Percentiles rank a stretch among this genome's conserved stretches.
Conservation (phyloP, 1,284 basidiomycete species). For the Trichosporon sp. region DNA sequence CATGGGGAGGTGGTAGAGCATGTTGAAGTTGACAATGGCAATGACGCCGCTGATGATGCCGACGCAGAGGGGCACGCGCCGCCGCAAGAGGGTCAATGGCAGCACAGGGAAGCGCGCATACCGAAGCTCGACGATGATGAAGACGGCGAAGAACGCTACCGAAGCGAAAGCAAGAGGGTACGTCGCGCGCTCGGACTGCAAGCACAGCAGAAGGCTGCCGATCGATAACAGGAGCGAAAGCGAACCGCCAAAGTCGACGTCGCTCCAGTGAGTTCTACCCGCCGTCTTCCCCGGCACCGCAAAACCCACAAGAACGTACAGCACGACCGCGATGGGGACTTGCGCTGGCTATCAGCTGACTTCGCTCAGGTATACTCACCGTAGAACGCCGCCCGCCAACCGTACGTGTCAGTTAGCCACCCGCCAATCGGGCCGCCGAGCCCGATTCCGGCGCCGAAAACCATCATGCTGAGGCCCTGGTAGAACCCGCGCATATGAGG, state of each 20-base stretch:
- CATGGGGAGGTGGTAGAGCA: constrained; percentile 34
- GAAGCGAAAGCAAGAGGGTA: background rate
- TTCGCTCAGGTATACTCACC: background rate
- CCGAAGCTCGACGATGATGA: constrained; percentile 29
- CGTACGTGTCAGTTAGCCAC: constrained; percentile 43
- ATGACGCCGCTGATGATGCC: constrained; percentile 29
- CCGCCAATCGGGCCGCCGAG: constrained; percentile 50
- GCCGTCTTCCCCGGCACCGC: constrained; percentile 7
- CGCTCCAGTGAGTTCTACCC: background rate
- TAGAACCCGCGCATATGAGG: constrained; percentile 44
- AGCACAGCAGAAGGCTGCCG: constrained; percentile 24
- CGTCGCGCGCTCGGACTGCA: constrained; percentile 6
- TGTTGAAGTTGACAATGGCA: constrained; percentile 36
- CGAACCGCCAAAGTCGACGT: constrained; percentile 30
- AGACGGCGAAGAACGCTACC: constrained; percentile 19
- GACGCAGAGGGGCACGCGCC: constrained; percentile 26
- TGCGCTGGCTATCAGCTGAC: constrained; percentile 14
- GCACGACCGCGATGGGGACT: constrained; percentile 19
- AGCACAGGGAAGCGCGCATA: constrained; percentile 26
- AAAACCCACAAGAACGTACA: constrained; percentile 13
- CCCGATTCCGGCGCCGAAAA: constrained; percentile 44
- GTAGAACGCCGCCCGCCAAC: constrained; percentile 49
- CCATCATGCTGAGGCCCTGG: constrained; percentile 38
- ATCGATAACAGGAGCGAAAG: constrained; percentile 25
- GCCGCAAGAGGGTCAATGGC: constrained; percentile 24